Evolutionary conservation across 2,329 filamentous ascomycete genomes (phyloP), one percentile per base, ranked within the genome.

Genomic region (Dothidotthia symphoricarpi): DNA sequence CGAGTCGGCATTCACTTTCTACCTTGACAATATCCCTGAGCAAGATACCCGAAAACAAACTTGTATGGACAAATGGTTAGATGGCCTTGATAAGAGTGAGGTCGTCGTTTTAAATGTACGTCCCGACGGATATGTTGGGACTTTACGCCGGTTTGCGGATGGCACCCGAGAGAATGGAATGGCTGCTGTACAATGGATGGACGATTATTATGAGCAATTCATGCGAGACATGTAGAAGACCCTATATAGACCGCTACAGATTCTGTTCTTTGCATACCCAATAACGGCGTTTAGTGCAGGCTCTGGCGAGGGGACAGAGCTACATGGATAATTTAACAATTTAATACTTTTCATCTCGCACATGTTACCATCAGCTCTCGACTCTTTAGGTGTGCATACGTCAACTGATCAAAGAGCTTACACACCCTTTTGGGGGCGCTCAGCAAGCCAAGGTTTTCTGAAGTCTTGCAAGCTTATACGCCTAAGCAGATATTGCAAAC

Each of bases 71-170:
- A 87, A 85, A 62, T 88, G 83, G 83, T 69, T 86, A 6, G 82
- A 80, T 27, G 74, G 71, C 30, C 67, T 86, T 3, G 69, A 67
- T 0, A 69, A 72, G 1, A 70, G 74, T 8, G 76, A 84, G 48
- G 75, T 84, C 5, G 80, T 77, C 4, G 75, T 88, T 27, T 71
- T 83, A 27, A 82, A 84, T 51, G 81, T 88, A 2, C 74, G 85
- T 4, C 85, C 85, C 0, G 85, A 88, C 63, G 84, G 85, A 9
- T 88, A 88, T 59, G 78, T 88, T 4, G 85, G 84, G 1, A 80
- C 75, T n/a, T 65, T 86, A 16, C 69, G 74, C 6, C 45, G 64
- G 3, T 77, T 69, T 52, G 45, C 55, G 10, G 44, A 51, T 15
- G 58, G 55, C 1, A 58, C 47, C 15, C 51, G 42, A 16, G 57